Evolutionary conservation across 2,329 filamentous ascomycete species (phyloP).

Genomic region (Xylaria polymorpha): DNA sequence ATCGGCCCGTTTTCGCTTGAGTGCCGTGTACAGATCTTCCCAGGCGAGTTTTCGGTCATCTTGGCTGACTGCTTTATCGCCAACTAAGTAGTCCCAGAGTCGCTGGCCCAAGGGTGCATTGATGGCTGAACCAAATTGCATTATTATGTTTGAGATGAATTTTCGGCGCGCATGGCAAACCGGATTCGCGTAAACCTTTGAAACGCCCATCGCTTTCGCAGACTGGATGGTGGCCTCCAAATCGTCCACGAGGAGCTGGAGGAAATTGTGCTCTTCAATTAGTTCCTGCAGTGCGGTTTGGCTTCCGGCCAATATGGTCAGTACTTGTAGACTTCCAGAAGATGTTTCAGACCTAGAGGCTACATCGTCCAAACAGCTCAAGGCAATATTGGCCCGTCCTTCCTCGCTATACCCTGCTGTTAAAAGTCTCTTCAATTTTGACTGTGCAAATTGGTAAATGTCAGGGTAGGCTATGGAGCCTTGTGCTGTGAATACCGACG

Average conservation of each 20-base stretch:
- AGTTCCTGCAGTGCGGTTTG: constrained; percentile 68
- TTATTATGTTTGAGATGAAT: constrained; percentile 68
- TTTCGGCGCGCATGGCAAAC: constrained; percentile 67
- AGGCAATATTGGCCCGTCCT: constrained; percentile 71
- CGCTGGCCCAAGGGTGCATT: constrained; percentile 68
- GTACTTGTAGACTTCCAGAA: constrained; percentile 77
- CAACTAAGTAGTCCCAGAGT: constrained; percentile 81
- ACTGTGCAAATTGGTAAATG: constrained; percentile 71
- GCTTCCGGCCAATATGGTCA: constrained; percentile 62
- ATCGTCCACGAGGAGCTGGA: constrained; percentile 72
- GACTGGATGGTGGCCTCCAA: constrained; percentile 65
- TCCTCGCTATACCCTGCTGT: constrained; percentile 63
- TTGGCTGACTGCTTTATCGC: constrained; percentile 67
- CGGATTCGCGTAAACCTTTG: constrained; percentile 59
- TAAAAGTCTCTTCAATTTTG: constrained; percentile 71
- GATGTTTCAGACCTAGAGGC: constrained; percentile 70
- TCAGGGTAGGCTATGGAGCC: constrained; percentile 68
- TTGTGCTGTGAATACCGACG: constrained; percentile 66
- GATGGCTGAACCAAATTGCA: constrained; percentile 70
- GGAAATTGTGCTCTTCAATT: constrained; percentile 70
- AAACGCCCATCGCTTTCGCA: constrained; percentile 56
- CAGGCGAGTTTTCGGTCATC: constrained; percentile 75
- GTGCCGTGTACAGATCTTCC: constrained; percentile 68
- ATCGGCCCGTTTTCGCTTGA: constrained; percentile 56
- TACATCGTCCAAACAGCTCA: constrained; percentile 76